Conservation (phyloP, 768 basidiomycete genomes). For the Pleurotus sapidus region DNA sequence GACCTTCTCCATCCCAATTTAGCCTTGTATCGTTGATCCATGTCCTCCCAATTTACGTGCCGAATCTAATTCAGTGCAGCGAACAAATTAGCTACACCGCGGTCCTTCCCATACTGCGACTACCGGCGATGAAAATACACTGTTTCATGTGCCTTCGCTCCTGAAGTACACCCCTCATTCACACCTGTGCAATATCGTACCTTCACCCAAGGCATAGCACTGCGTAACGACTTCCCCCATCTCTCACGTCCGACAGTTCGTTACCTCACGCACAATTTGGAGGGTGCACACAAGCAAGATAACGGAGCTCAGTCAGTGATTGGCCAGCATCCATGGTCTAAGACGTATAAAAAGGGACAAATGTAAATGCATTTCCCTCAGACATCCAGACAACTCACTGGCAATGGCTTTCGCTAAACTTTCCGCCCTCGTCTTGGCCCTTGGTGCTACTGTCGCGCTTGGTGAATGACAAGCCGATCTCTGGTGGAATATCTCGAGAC, state of each 20-base stretch:
- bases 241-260: slow-evolving; percentile 3
- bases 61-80: neutral
- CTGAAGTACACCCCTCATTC: neutral
- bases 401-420: slow-evolving; percentile 4
- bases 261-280: neutral
- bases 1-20: neutral
- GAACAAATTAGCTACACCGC: neutral
- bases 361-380: neutral
- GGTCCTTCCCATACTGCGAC: neutral
- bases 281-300: neutral
- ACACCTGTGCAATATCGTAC: neutral
- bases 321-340: neutral
- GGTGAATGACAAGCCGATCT: neutral
- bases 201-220: neutral
- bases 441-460: slow-evolving; percentile 1
- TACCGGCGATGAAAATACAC: neutral
- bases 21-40: neutral
- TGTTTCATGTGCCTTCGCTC: neutral
- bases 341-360: slow-evolving; percentile 1
- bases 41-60: neutral
- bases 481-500: neutral
- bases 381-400: neutral
- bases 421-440: slow-evolving; percentile 5
- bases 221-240: neutral
- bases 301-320: neutral